Conservation (phyloP, 2,329 filamentous ascomycete genomes). For the Incumbomyces delicatus region DNA sequence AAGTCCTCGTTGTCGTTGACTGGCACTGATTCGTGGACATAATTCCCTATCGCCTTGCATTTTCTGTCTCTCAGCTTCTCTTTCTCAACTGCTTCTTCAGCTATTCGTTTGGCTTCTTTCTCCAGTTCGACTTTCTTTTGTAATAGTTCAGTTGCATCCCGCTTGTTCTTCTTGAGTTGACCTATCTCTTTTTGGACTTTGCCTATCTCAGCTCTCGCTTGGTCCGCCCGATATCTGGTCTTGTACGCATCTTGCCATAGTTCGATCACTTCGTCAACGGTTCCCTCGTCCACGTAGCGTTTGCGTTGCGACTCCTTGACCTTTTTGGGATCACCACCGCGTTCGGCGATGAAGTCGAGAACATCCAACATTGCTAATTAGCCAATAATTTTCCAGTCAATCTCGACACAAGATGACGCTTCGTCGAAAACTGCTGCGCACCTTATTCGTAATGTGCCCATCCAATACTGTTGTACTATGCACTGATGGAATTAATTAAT, state of each 20-base stretch:
- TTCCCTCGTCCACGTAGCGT: constrained; percentile 67
- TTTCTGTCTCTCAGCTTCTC: constrained; percentile 64
- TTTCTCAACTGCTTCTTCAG: constrained; percentile 66
- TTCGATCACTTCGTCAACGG: constrained; percentile 78
- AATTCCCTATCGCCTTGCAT: constrained; percentile 76
- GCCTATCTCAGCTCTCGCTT: constrained; percentile 79
- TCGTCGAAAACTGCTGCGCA: no score
- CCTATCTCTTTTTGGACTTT: constrained; percentile 82
- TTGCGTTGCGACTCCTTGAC: constrained; percentile 85
- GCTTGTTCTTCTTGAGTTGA: constrained; percentile 86
- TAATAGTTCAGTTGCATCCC: constrained; percentile 72
- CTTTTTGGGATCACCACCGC: constrained; percentile 76
- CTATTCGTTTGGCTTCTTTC: constrained; percentile 69
- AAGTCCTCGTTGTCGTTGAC: constrained; percentile 79
- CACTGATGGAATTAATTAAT: no score
- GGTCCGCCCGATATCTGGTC: constrained; percentile 61
- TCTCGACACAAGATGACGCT: no score
- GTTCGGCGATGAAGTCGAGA: constrained; percentile 70
- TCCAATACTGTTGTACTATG: no score
- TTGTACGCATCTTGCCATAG: constrained; percentile 20
- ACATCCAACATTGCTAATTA: constrained; percentile 57
- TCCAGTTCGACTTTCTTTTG: constrained; percentile 68
- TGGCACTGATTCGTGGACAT: constrained; percentile 81
- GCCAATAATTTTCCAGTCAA: no score
- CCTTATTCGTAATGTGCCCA: no score